Conservation (phyloP, 148 eudicot species). For the Pouteria glomerata region DNA sequence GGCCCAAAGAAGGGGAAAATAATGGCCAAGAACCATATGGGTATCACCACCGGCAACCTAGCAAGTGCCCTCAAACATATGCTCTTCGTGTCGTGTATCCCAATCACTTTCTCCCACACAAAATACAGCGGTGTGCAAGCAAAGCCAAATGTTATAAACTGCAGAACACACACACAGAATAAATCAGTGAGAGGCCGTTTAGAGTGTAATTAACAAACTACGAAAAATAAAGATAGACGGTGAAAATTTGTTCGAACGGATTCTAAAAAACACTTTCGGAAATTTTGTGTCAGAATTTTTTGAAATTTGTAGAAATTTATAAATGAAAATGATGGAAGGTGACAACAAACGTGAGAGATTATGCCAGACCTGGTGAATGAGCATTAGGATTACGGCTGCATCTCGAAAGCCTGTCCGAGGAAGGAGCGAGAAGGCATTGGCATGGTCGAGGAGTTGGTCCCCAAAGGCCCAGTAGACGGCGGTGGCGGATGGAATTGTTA, state of each 20-base stretch:
- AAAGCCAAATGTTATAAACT: conserved; percentile 29
- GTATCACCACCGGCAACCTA: conserved; percentile 27
- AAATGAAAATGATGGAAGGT: too few species aligned
- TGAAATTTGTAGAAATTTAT: too few species aligned
- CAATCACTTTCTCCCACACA: conserved; percentile 29
- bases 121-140: conserved; percentile 26
- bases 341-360: background rate
- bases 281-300: too few species aligned
- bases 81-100: conserved; percentile 28
- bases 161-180: background rate
- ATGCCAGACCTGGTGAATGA: conserved; percentile 25
- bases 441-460: conserved; percentile 20
- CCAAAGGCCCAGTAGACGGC: conserved; percentile 28
- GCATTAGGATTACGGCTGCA: conserved; percentile 26
- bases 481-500: conserved; percentile 24
- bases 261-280: too few species aligned
- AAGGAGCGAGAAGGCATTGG: conserved; percentile 27
- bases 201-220: too few species aligned
- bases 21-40: conserved; percentile 27
- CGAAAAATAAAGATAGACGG: too few species aligned
- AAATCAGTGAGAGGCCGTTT: too few species aligned
- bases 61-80: conserved; percentile 22
- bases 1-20: conserved; percentile 30
- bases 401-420: conserved; percentile 21
- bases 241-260: too few species aligned